Conservation (phyloP, 164 flowering plant species). For the Sextonia rubra region DNA sequence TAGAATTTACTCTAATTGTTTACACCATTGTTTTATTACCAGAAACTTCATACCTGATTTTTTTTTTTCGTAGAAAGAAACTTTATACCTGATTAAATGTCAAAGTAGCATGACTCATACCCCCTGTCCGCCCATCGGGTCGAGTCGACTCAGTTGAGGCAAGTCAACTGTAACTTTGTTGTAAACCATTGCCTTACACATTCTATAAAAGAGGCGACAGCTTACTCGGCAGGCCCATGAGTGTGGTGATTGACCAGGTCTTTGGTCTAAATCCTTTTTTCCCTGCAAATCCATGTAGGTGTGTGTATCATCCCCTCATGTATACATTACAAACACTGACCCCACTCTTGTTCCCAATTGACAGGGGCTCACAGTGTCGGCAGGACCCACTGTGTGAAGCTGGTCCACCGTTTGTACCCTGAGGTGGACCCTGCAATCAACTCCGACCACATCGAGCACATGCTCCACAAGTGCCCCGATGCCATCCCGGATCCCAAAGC, state of each 20-base stretch:
- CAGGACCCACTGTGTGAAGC: conserved; percentile 92
- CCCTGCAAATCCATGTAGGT: no score
- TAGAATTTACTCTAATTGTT: no score
- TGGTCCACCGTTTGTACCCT: conserved; percentile 94
- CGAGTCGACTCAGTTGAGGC: no score
- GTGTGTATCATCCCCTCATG: neutral
- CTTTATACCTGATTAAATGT: no score
- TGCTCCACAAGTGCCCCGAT: conserved; percentile 93
- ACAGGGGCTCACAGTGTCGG: conserved; percentile 97
- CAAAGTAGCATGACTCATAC: no score
- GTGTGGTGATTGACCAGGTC: no score
- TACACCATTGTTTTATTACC: no score
- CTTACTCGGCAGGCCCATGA: no score
- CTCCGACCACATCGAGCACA: conserved; percentile 83
- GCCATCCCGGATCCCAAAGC: conserved; percentile 92
- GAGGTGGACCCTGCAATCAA: conserved; percentile 78
- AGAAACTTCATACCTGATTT: no score
- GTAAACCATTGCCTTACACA: neutral
- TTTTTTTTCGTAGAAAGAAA: no score
- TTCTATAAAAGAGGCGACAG: neutral
- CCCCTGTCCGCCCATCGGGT: no score
- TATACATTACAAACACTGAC: neutral
- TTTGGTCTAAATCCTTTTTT: no score
- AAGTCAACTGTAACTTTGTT: neutral
- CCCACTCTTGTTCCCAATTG: neutral